Conservation (phyloP, 495 filamentous ascomycete species). For the Penicillium diatomitis region DNA sequence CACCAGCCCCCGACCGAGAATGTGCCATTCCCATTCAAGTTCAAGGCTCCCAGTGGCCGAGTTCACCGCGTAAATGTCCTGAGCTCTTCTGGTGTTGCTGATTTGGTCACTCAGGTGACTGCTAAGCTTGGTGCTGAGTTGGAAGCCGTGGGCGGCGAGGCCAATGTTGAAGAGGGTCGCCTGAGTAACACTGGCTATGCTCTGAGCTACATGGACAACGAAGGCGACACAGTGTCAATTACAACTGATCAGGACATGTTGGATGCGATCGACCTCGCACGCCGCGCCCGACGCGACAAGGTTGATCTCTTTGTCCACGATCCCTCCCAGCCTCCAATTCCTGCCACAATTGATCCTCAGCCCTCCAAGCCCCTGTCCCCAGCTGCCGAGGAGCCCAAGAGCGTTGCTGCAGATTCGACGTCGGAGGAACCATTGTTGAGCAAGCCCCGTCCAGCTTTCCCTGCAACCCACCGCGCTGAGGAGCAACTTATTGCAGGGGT, state of each 20-base stretch:
- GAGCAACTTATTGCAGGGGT: conserved; percentile 84
- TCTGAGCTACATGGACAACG: conserved; percentile 92
- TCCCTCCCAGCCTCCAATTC: conserved; percentile 71
- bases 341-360: conserved; percentile 57
- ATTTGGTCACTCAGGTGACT: conserved; percentile 69
- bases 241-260: conserved; percentile 90
- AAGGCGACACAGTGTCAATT: conserved; percentile 95
- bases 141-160: conserved; percentile 74
- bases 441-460: conserved; percentile 21
- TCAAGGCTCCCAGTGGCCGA: conserved; percentile 94
- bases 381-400: conserved; percentile 52
- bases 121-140: conserved; percentile 84
- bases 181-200: conserved; percentile 79
- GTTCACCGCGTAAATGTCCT: conserved; percentile 86
- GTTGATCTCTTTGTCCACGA: conserved; percentile 97
- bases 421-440: conserved; percentile 50
- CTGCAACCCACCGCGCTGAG: conserved; percentile 39
- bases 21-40: conserved; percentile 91
- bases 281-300: conserved; percentile 71
- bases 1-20: conserved; percentile 51
- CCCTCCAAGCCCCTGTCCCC: conserved; percentile 47
- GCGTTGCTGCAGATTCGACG: conserved; percentile 36
- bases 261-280: conserved; percentile 79
- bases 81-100: conserved; percentile 68
- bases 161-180: conserved; percentile 64